Conservation (phyloP, 1,139 yeast genomes). For the Hansenula sp. region DNA sequence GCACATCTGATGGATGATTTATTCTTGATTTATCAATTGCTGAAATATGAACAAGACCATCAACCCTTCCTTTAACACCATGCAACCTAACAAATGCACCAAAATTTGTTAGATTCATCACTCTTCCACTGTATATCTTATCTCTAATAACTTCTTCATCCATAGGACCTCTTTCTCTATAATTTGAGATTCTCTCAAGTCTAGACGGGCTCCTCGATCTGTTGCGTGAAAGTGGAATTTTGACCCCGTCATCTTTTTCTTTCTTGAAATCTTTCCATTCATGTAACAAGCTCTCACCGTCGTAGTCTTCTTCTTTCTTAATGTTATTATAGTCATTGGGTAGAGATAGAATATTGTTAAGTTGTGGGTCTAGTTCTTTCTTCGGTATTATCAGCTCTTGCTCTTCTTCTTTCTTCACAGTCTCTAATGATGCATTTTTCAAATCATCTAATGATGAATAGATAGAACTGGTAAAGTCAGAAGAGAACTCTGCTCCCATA, state of each 20-base stretch:
- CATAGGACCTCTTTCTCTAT: constrained; percentile 14
- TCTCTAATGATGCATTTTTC: not conserved
- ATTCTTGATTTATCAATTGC: constrained; percentile 53
- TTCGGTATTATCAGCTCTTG: constrained; percentile 6
- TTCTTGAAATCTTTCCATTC: constrained; percentile 20
- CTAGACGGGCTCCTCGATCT: constrained; percentile 11
- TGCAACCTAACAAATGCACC: constrained; percentile 72
- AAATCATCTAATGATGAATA: constrained; percentile 8
- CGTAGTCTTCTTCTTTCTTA: constrained; percentile 12
- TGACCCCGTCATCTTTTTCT: constrained; percentile 8
- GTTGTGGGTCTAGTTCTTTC: constrained; percentile 1
- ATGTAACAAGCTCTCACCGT: constrained; percentile 5
- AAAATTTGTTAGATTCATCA: constrained; percentile 56
- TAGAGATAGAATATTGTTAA: constrained; percentile 5
- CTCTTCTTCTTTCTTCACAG: constrained; percentile 9
- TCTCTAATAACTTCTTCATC: constrained; percentile 36
- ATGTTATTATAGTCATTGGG: constrained; percentile 13
- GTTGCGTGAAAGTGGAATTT: not conserved
- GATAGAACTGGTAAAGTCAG: constrained; percentile 14
- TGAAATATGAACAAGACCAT: constrained; percentile 79
- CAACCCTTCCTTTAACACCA: constrained; percentile 33
- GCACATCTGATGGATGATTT: constrained; percentile 54
- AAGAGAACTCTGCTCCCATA: constrained; percentile 63
- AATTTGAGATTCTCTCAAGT: constrained; percentile 5
- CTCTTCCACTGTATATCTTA: constrained; percentile 54